Percentiles rank a stretch among this genome's conserved stretches.
Conservation (phyloP, 768 basidiomycete genomes). For the Auriscalpium microsporum region DNA sequence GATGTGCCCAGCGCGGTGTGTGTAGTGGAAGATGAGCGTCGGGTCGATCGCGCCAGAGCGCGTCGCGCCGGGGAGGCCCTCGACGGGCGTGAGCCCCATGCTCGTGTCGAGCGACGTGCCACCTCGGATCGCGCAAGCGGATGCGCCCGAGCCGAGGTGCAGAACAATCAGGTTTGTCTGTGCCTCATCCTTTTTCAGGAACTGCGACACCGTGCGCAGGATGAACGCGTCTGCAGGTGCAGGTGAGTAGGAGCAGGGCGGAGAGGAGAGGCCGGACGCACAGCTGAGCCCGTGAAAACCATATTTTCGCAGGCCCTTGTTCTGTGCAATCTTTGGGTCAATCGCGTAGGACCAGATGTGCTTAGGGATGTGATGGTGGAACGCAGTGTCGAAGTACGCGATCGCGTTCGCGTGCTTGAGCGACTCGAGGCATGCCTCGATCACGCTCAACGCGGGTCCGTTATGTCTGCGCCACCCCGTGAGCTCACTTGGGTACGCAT, state of each 20-base stretch:
- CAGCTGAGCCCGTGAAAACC: slow-evolving; percentile 87
- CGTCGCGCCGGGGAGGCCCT: slow-evolving; percentile 62
- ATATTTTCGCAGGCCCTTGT: slow-evolving; percentile 75
- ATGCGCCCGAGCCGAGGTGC: slow-evolving; percentile 89
- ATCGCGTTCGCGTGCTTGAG: slow-evolving; percentile 66
- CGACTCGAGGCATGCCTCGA: slow-evolving; percentile 47
- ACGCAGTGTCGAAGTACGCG: slow-evolving; percentile 84
- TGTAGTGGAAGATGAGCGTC: slow-evolving; percentile 81
- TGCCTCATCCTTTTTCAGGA: slow-evolving; percentile 45
- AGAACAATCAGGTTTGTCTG: slow-evolving; percentile 69
- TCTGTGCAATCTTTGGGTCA: slow-evolving; percentile 47
- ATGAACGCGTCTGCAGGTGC: slow-evolving; percentile 51
- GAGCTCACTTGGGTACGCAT: too few species aligned
- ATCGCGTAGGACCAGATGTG: slow-evolving; percentile 80
- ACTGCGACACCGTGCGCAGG: slow-evolving; percentile 47
- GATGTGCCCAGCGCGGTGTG: slow-evolving; percentile 42
- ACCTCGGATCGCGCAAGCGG: slow-evolving; percentile 61
- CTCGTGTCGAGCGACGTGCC: slow-evolving; percentile 78
- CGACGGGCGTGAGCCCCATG: slow-evolving; percentile 90
- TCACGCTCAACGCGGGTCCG: slow-evolving; percentile 50
- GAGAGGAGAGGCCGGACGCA: slow-evolving; percentile 20
- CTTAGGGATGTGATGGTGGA: slow-evolving; percentile 67
- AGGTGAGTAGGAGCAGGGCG: background rate
- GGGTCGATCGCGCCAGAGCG: slow-evolving; percentile 53
- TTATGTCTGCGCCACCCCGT: slow-evolving; percentile 39